Evolutionary conservation across 257 asterid genomes (phyloP).

Genomic region (Nemophila menziesii): DNA sequence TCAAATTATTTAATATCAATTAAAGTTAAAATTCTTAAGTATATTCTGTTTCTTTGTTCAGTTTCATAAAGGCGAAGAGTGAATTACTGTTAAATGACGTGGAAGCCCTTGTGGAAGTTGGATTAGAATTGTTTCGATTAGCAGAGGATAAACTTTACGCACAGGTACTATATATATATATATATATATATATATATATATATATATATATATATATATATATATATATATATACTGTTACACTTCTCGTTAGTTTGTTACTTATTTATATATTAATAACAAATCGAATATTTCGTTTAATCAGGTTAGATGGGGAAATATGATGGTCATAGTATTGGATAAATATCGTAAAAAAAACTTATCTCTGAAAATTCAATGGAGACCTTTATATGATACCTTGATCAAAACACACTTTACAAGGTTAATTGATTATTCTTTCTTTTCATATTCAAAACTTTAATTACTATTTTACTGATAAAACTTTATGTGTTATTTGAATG

Average conservation of each 20-base stretch:
- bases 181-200: too few relatives aligned
- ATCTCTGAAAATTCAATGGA: constrained; percentile 72
- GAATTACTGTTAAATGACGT: constrained; percentile 75
- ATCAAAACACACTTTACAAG: constrained; percentile 80
- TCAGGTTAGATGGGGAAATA: constrained; percentile 96
- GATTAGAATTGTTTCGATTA: constrained; percentile 55
- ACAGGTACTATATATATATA: constrained; percentile 55
- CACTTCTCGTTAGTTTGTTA: constrained; percentile 4
- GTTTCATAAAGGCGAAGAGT: constrained; percentile 84
- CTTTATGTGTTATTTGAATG: constrained; percentile 6
- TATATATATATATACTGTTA: constrained; percentile 14
- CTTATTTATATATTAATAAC: constrained; percentile 11
- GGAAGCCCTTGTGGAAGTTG: constrained; percentile 44
- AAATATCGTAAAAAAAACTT: constrained; percentile 72
- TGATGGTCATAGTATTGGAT: constrained; percentile 70
- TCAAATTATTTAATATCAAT: too few relatives aligned
- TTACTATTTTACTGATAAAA: neutral
- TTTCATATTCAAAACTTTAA: neutral
- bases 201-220: too few relatives aligned
- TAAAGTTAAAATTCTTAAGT: too few relatives aligned
- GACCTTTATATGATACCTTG: constrained; percentile 73
- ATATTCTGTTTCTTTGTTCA: constrained; percentile 24
- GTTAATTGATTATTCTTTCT: constrained; percentile 24
- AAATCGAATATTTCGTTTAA: constrained; percentile 24
- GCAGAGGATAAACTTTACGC: constrained; percentile 69